Evolutionary conservation across 176 grass and related monocot genomes (phyloP).

Genomic region (Musa itinerans): DNA sequence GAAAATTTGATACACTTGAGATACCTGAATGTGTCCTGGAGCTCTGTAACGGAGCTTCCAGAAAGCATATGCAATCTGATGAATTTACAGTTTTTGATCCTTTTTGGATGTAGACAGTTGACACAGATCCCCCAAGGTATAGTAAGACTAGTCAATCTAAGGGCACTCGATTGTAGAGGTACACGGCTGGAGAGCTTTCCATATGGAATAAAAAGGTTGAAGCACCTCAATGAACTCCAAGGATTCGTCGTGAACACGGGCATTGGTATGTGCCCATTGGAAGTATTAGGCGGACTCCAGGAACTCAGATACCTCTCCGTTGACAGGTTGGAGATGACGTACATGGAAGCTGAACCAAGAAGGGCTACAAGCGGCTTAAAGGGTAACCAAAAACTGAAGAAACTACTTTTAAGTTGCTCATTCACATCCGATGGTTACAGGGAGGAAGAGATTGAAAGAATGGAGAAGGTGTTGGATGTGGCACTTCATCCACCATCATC

Average conservation of each 20-base stretch:
- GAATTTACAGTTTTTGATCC: too few species aligned
- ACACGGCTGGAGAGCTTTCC: too few species aligned
- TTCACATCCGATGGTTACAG: too few species aligned
- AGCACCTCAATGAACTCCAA: not conserved
- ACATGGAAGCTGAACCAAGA: not conserved
- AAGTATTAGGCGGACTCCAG: not conserved
- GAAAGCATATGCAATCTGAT: too few species aligned
- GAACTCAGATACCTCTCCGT: not conserved
- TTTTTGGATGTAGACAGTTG: too few species aligned
- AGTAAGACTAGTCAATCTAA: too few species aligned
- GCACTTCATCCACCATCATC: not conserved
- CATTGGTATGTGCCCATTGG: not conserved
- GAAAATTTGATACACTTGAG: too few species aligned
- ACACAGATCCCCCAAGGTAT: too few species aligned
- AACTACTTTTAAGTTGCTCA: too few species aligned
- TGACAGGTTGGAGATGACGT: not conserved
- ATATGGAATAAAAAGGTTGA: not conserved
- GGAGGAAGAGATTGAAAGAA: not conserved
- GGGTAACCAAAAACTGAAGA: not conserved
- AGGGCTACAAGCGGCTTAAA: not conserved
- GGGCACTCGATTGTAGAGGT: too few species aligned
- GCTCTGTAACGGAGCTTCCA: too few species aligned
- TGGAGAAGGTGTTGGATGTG: not conserved
- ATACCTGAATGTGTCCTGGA: too few species aligned
- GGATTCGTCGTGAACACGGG: not conserved